Conservation (phyloP, 2,329 filamentous ascomycete genomes). For the Verticillium albo-atrum region DNA sequence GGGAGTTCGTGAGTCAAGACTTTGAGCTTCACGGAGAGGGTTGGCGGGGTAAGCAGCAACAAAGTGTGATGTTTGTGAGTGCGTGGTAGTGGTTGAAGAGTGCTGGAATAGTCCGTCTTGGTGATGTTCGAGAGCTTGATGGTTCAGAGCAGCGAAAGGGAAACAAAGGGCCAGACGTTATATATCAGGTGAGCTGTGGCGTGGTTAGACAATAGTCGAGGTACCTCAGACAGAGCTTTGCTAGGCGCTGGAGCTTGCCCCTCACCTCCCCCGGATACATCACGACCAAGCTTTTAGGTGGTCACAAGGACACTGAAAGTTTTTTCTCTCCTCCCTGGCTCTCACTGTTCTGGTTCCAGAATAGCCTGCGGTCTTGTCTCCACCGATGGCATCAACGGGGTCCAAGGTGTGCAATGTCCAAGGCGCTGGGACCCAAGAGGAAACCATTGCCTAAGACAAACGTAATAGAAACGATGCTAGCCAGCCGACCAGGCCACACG, state of each 20-base stretch:
- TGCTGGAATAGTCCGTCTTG: not conserved
- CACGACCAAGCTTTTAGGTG: slow-evolving; percentile 1
- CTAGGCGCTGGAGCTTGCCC: not conserved
- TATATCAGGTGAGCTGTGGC: slow-evolving; percentile 2
- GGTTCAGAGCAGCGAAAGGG: not conserved
- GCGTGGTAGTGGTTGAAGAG: too few species aligned
- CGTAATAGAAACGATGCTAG: slow-evolving; percentile 13
- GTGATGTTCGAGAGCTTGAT: not conserved
- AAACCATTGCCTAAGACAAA: slow-evolving; percentile 11
- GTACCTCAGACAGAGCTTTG: not conserved
- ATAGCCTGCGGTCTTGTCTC: not conserved
- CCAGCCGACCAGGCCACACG: slow-evolving; percentile 4
- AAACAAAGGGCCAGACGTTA: slow-evolving; percentile 4
- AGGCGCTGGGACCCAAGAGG: not conserved
- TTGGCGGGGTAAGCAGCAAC: not conserved
- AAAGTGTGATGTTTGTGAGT: not conserved
- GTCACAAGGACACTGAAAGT: slow-evolving; percentile 12
- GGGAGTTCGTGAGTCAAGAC: not conserved
- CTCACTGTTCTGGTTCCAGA: not conserved
- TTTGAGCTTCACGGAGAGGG: not conserved
- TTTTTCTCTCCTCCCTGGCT: slow-evolving; percentile 4
- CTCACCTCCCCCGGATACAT: slow-evolving; percentile 1
- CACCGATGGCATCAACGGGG: slow-evolving; percentile 4
- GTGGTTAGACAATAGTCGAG: not conserved
- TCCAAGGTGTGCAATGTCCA: not conserved